Conservation (phyloP, 768 basidiomycete species). For the Mrakia hoshinonis region DNA sequence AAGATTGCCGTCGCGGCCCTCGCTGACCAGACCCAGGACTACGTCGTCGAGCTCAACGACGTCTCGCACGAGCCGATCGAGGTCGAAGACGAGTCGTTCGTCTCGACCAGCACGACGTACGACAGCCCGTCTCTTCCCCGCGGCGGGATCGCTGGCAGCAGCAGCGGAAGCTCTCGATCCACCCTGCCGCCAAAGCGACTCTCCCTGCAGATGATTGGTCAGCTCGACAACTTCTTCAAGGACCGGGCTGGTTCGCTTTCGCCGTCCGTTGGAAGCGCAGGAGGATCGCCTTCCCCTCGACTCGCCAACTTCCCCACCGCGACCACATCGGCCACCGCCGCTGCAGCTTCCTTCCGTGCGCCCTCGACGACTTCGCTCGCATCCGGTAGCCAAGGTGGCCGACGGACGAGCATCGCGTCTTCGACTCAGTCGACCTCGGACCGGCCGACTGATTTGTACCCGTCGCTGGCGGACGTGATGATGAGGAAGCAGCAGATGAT, state of each 20-base stretch:
- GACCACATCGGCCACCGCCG: neutral
- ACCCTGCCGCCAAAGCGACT: neutral
- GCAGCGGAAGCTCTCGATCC: neutral
- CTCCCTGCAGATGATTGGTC: neutral
- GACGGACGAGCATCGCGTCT: neutral
- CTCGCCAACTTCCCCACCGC: neutral
- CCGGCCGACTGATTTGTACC: no score
- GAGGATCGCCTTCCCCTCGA: neutral
- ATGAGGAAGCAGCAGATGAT: no score
- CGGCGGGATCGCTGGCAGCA: neutral
- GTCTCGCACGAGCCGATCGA: neutral
- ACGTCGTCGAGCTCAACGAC: conserved; percentile 15
- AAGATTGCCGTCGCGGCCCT: neutral
- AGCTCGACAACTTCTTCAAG: conserved; percentile 8
- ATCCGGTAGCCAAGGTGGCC: neutral
- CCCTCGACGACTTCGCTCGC: neutral
- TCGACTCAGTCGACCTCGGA: neutral
- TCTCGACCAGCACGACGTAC: neutral
- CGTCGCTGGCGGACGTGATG: no score
- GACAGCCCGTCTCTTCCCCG: neutral
- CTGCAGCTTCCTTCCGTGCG: neutral
- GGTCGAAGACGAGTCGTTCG: neutral
- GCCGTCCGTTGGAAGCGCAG: neutral
- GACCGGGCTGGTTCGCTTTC: neutral
- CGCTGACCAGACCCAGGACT: neutral